Evolutionary conservation across 805 yeast species (phyloP).

Genomic region (Pichia scutulata): DNA sequence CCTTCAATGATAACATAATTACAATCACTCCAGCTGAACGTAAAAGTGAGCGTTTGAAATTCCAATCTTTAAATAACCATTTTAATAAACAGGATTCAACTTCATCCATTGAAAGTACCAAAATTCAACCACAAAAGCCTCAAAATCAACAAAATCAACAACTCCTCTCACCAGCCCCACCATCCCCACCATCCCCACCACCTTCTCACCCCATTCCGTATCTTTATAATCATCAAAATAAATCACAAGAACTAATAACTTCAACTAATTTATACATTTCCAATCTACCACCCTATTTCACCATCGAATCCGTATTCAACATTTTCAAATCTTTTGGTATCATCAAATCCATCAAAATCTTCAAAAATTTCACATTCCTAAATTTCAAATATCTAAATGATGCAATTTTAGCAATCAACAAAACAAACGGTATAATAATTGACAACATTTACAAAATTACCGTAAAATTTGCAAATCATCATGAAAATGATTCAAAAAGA

Average conservation of each 20-base stretch:
- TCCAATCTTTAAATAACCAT: neutral
- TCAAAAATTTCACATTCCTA: neutral
- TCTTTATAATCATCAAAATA: neutral
- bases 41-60: neutral
- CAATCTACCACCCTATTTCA: neutral
- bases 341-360: neutral
- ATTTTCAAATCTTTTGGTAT: neutral
- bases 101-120: no score
- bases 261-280: neutral
- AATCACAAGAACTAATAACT: neutral
- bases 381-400: neutral
- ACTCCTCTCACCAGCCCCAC: no score
- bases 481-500: no score
- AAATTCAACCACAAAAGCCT: no score
- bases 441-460: neutral
- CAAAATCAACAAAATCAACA: no score
- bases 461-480: neutral
- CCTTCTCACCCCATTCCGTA: neutral
- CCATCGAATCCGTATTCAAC: neutral
- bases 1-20: neutral
- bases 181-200: neutral
- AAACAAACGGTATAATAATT: constrained; percentile 34
- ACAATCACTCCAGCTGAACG: neutral
- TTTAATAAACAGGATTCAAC: neutral
- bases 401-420: constrained; percentile 28